Base-by-base conservation (phyloP, 129 eudicot genomes). In the Kitagawia praeruptora region DNA sequence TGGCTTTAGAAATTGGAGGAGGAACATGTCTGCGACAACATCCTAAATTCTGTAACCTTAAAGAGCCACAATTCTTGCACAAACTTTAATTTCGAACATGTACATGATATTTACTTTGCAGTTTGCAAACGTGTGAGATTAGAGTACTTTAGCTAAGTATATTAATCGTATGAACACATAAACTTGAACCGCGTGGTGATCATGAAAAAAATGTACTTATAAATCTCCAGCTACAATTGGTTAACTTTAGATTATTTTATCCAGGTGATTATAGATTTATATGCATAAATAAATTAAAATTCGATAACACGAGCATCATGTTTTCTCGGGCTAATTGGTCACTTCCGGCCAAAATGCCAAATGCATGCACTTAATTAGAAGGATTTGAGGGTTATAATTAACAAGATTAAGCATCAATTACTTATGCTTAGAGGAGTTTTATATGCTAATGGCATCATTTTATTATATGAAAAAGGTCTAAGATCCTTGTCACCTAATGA, bases 401-500 rank as follows among this genome's bases (percentile, higher is more conserved):
- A 53, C 3, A n/a, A 61, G 27, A 54, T 19, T 61, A 61, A 61
- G 13, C 69, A 61, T 61, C 69, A 61, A 61, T 61, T 61, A 61
- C 25, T 8, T 61, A 61, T 10, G 31, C 69, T 61, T n/a, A n/a
- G 69, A 0, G 10, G 69, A 61, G 69, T 61, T 61, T 58, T 9
- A 21, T 9, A 61, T 58, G 10, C 6, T 25, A 61, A 61, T 61
- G 69, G 69, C 69, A 61, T 61, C 69, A n/a, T 61, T 61, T n/a
- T 61, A n/a, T 61, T 61, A 25, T 25, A 61, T n/a, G 69, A 54
- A 54, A 54, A 54, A 54, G 63, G 8, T 54, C 27, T 15, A 0
- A 54, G 63, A 54, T 54, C 63, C 63, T 61, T 61, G 69, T 61
- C 69, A 10, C 69, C 37, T 61, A n/a, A 61, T 61, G 69, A 61